phyloP scores from a whole-genome alignment of 805 yeast genomes.

The Metschnikowia picachoensis region DNA sequence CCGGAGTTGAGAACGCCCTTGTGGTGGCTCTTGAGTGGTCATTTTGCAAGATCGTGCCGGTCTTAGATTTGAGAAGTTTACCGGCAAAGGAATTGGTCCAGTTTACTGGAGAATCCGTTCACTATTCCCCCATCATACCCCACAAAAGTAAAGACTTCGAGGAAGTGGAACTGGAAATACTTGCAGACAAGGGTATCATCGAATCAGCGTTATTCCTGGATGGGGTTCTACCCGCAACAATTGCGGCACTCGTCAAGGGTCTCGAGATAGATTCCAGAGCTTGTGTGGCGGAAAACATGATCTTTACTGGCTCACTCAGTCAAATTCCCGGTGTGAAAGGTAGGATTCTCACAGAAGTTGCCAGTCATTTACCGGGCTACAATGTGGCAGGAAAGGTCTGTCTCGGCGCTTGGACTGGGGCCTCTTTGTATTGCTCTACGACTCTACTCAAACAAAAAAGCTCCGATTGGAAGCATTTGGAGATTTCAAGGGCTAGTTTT shows the following conservation, averaged over 20 bases:
- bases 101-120: constrained; percentile 12
- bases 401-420: constrained; percentile 19
- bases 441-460: constrained; percentile 11
- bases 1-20: constrained; percentile 13
- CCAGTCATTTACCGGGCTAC: constrained; percentile 2
- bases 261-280: constrained; percentile 11
- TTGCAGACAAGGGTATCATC: not conserved
- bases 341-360: constrained; percentile 5
- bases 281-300: constrained; percentile 8
- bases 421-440: constrained; percentile 19
- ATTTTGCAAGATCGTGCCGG: constrained; percentile 6
- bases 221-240: not conserved
- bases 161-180: constrained; percentile 6
- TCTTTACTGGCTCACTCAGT: constrained; percentile 10
- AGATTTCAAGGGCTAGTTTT: constrained; percentile 7
- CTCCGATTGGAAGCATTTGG: constrained; percentile 15
- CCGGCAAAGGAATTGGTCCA: not conserved
- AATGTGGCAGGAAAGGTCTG: constrained; percentile 9
- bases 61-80: constrained; percentile 11
- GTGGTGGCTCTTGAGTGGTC: constrained; percentile 16
- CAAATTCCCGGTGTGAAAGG: constrained; percentile 9
- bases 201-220: constrained; percentile 1
- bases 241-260: constrained; percentile 3
- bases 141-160: not conserved
- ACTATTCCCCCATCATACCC: constrained; percentile 4